Evolutionary conservation across 768 basidiomycete genomes (phyloP), one percentile per base, ranked within the genome.

Genomic region (Tylopilus sp.): DNA sequence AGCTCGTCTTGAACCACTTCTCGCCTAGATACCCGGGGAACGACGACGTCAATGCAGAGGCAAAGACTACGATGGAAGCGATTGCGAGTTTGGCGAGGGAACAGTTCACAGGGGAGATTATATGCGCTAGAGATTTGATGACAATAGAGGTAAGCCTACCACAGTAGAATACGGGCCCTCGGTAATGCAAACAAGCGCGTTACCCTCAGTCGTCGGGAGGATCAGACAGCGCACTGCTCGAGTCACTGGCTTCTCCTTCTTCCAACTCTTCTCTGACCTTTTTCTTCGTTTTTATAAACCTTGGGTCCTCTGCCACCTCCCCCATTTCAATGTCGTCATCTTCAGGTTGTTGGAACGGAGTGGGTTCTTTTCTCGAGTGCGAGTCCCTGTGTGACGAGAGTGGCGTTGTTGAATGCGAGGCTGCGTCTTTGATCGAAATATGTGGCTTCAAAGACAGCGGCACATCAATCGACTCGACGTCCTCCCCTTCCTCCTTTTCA

Each of bases 251-350:
- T 68, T 92, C 90, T 22, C 90, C 90, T 70, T 92, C 90, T 63
- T 92, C 90, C 55, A 90, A 69, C 44, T 92, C 90, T 59, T 91
- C 88, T 47, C 79, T 72, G 36, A 64, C 48, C 55, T 79, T 85
- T 67, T 74, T 82, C 67, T 80, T 83, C 51, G 39, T 49, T 44
- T 63, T 69, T 31, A 58, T 56, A 47, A 70, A 78, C 53, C 75
- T 80, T 3, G 81, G 80, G 47, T 81, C 80, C 62, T 92, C 90
- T 53, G 88, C 84, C 3, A 92, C 79, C 63, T 92, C 90, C n/a
- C 90, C 90, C 90, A 92, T 92, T 68, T 92, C 90, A 56, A 92
- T 91, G 55, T 92, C 89, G 57, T 88, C 79, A 25, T 75, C 82
- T 67, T 57, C 69, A 12, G 51, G 55, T 58, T 57, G 58, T 43